Conservation (phyloP, 2,329 filamentous ascomycete genomes). For the Cladosporium halotolerans region DNA sequence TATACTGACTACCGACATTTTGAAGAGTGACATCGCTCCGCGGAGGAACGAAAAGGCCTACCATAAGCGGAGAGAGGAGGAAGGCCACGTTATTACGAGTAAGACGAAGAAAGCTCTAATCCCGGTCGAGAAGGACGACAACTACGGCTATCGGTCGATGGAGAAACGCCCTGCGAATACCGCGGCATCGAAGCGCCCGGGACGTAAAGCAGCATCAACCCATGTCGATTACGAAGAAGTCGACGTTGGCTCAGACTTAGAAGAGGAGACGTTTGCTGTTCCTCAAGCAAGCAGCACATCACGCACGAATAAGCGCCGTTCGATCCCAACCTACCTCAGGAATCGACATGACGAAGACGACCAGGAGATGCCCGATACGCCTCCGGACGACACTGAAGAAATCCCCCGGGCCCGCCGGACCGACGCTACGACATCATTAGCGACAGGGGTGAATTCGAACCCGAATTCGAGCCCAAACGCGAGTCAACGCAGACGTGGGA, state of each 20-base stretch:
- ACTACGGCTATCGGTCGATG: slow-evolving; percentile 29
- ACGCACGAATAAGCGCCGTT: slow-evolving; percentile 13
- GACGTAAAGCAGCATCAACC: slow-evolving; percentile 15
- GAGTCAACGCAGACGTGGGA: not conserved
- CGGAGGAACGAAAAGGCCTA: slow-evolving; percentile 32
- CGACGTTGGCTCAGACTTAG: slow-evolving; percentile 39
- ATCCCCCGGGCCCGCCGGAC: not conserved
- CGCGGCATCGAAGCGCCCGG: not conserved
- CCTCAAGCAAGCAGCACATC: not conserved
- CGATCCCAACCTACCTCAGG: slow-evolving; percentile 35
- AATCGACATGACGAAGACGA: slow-evolving; percentile 36
- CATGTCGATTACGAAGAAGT: slow-evolving; percentile 39
- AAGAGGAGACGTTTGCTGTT: slow-evolving; percentile 18
- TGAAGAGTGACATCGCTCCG: slow-evolving; percentile 29
- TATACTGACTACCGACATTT: slow-evolving; percentile 13
- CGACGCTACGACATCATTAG: not conserved
- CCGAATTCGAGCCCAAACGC: not conserved
- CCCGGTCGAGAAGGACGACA: slow-evolving; percentile 29
- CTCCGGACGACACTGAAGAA: slow-evolving; percentile 24
- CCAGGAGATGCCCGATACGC: slow-evolving; percentile 36
- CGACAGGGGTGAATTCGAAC: not conserved
- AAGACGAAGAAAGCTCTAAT: slow-evolving; percentile 27
- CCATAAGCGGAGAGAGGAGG: slow-evolving; percentile 32
- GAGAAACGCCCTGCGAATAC: slow-evolving; percentile 15
- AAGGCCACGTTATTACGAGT: slow-evolving; percentile 25